Conservation (phyloP, 768 basidiomycete species). For the Boletus huronensis region DNA sequence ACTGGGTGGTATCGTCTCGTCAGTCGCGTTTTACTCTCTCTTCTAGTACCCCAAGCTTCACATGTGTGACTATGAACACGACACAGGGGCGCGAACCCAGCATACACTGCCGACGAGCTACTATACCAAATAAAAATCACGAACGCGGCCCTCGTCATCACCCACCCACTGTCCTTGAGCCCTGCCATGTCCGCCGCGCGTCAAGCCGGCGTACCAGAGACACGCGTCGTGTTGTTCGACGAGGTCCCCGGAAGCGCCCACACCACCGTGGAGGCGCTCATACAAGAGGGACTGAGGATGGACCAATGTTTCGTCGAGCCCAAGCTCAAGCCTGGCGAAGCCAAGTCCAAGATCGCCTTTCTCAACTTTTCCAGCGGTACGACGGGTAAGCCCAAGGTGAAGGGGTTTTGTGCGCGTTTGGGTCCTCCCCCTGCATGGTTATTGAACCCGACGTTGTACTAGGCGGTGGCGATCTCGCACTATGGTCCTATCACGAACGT, state of each 20-base stretch:
- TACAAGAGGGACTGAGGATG: slow-evolving; percentile 40
- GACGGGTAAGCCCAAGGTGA: slow-evolving; percentile 48
- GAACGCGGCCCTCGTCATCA: slow-evolving; percentile 28
- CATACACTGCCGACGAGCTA: slow-evolving; percentile 33
- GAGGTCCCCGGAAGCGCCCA: slow-evolving; percentile 9
- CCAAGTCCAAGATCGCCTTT: slow-evolving; percentile 59
- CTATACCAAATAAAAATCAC: slow-evolving; percentile 31
- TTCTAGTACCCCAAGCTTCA: not conserved
- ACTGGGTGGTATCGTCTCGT: slow-evolving; percentile 59
- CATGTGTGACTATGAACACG: not conserved
- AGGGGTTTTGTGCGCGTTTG: not conserved
- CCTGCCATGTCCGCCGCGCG: slow-evolving; percentile 31
- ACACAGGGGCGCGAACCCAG: slow-evolving; percentile 34
- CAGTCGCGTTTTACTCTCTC: slow-evolving; percentile 19
- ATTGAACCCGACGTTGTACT: not conserved
- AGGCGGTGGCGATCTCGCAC: slow-evolving; percentile 70
- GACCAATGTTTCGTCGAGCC: slow-evolving; percentile 43
- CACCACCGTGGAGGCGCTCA: slow-evolving; percentile 44
- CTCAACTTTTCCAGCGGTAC: slow-evolving; percentile 75
- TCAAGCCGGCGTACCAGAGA: slow-evolving; percentile 27
- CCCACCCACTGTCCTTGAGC: slow-evolving; percentile 27
- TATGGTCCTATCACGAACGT: slow-evolving; percentile 62
- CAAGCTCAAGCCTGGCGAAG: slow-evolving; percentile 52
- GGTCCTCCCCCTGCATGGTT: not conserved
- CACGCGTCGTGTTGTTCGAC: slow-evolving; percentile 30